Conservation (phyloP, 208 protist genomes). For the Trypanosoma platydactyli region DNA sequence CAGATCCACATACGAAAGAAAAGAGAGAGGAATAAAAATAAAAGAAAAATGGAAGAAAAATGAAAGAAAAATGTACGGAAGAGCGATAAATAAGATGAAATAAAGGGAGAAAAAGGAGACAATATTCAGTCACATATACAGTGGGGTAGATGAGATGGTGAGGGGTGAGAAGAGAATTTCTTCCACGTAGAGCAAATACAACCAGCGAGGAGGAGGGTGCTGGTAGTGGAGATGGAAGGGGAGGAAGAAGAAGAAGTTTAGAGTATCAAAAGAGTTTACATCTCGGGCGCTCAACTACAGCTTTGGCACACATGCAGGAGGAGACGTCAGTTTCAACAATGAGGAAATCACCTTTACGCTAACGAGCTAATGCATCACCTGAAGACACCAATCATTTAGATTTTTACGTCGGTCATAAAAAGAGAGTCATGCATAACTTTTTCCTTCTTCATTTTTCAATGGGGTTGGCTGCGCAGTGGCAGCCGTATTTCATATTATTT, state of each 20-base stretch:
- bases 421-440: not conserved
- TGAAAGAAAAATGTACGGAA: too few relatives aligned
- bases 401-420: not conserved
- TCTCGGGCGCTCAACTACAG: not conserved
- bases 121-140: conserved; percentile 3
- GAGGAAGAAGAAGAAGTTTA: not conserved
- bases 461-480: not conserved
- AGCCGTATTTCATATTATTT: not conserved
- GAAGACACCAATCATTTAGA: conserved; percentile 15
- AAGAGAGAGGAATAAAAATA: not conserved
- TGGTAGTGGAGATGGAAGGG: too few relatives aligned
- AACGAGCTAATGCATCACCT: conserved; percentile 9
- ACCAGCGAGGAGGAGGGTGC: too few relatives aligned
- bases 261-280: conserved; percentile 1
- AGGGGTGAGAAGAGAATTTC: too few relatives aligned
- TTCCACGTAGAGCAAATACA: too few relatives aligned
- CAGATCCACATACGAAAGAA: not conserved
- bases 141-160: too few relatives aligned
- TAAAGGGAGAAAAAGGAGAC: not conserved
- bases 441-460: not conserved
- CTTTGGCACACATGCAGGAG: not conserved
- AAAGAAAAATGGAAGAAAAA: too few relatives aligned
- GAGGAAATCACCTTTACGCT: conserved; percentile 12
- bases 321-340: not conserved
- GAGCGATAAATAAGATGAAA: not conserved